phyloP scores from a whole-genome alignment of 2,329 filamentous ascomycete species.

The Septoria petroselini region DNA sequence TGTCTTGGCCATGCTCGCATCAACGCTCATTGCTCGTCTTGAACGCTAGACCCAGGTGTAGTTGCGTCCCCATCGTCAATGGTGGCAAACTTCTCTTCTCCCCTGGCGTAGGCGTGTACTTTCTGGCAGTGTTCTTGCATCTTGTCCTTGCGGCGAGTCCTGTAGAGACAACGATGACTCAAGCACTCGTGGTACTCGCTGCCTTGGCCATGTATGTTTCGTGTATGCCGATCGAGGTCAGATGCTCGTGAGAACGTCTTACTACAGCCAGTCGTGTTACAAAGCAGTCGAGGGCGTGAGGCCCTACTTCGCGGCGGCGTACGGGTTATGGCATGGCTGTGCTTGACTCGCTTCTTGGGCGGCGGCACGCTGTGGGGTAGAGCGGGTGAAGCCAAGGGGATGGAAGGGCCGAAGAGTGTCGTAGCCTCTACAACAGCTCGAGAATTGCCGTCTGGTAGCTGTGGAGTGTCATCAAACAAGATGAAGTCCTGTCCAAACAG shows the following conservation, averaged over 20 bases:
- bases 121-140: slow-evolving; percentile 14
- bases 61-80: neutral
- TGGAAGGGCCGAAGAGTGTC: slow-evolving; percentile 1
- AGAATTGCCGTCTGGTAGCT: neutral
- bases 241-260: slow-evolving; percentile 6
- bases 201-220: slow-evolving; percentile 2
- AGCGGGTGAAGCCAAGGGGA: neutral
- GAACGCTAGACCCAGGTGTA: neutral
- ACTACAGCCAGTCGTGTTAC: neutral
- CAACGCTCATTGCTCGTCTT: no score
- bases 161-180: slow-evolving; percentile 1
- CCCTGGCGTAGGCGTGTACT: slow-evolving; percentile 1
- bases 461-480: neutral
- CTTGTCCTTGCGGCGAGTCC: slow-evolving; percentile 10
- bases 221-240: slow-evolving; percentile 4
- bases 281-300: neutral
- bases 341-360: neutral
- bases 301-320: neutral
- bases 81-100: neutral
- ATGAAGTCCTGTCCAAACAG: slow-evolving; percentile 2
- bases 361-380: neutral
- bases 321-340: neutral
- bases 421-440: neutral
- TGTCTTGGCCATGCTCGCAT: no score
- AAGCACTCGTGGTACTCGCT: slow-evolving; percentile 3